Percentiles rank a stretch among this genome's conserved stretches.
Conservation (phyloP, 2,329 filamentous ascomycete genomes). For the Epichloe hybrida region DNA sequence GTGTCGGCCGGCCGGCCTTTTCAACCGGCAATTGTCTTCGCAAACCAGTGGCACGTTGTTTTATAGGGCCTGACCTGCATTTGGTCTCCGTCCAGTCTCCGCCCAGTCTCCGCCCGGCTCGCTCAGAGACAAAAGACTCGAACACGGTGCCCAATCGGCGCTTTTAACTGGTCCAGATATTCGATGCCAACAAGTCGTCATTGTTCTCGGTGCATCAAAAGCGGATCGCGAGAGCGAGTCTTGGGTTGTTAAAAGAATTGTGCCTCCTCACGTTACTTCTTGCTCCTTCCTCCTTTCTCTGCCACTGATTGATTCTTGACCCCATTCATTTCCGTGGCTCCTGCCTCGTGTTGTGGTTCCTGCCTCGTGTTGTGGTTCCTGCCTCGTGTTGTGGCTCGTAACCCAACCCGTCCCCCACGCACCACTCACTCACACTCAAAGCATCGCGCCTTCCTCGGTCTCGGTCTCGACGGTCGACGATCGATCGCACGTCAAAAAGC, state of each 20-base stretch:
- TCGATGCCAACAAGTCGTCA: background rate
- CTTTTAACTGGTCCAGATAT: slow-evolving; percentile 9
- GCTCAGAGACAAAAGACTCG: slow-evolving; percentile 6
- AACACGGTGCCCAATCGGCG: slow-evolving; percentile 8
- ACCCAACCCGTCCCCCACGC: too few species aligned
- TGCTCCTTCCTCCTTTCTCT: too few species aligned
- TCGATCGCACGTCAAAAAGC: background rate
- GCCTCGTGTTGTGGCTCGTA: background rate
- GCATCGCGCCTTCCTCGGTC: background rate
- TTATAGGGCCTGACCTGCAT: background rate
- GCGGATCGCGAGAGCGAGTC: slow-evolving; percentile 3
- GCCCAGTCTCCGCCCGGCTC: background rate
- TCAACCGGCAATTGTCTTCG: background rate
- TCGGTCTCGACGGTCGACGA: background rate
- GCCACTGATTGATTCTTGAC: too few species aligned
- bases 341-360: background rate
- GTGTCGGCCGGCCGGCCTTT: background rate
- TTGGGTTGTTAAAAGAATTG: slow-evolving; percentile 1
- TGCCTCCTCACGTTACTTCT: background rate
- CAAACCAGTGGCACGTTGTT: background rate
- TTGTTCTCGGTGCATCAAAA: slow-evolving; percentile 7
- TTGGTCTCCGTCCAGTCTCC: too few species aligned
- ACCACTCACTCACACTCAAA: background rate
- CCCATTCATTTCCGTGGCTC: background rate
- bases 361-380: background rate